These are phyloP conservation scores for Lantana camara DNA, from an alignment of 257 asterid genomes.

Conservation along the genomic window DNA sequence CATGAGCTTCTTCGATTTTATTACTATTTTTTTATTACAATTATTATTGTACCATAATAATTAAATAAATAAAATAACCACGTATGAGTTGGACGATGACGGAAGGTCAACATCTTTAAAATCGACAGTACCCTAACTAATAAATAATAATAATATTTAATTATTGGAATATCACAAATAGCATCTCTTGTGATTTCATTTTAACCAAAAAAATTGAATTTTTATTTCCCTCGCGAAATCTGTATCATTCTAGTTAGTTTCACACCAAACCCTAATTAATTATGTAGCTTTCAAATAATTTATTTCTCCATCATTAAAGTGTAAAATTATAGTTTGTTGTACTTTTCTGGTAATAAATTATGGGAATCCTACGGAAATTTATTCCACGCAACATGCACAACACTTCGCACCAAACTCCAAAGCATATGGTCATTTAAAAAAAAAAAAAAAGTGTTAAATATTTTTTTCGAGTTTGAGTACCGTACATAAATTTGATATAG, in stretches of 20 bases:
- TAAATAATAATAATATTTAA: not conserved
- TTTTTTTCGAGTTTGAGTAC: too few relatives aligned
- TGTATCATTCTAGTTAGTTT: not conserved
- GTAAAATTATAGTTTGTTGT: constrained; percentile 20
- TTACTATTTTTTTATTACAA: not conserved
- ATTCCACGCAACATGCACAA: constrained; percentile 34
- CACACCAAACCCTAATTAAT: not conserved
- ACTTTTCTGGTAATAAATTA: constrained; percentile 19
- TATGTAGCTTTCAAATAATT: not conserved
- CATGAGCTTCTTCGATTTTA: not conserved
- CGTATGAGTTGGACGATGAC: constrained; percentile 22
- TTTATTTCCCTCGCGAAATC: not conserved
- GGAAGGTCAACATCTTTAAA: constrained; percentile 24
- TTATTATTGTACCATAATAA: too few relatives aligned
- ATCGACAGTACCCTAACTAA: constrained; percentile 7
- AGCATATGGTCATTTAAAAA: too few relatives aligned
- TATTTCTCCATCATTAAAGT: not conserved
- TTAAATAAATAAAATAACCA: not conserved
- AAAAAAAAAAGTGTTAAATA: too few relatives aligned
- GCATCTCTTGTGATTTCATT: constrained; percentile 24
- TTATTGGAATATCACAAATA: constrained; percentile 11
- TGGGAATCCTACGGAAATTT: constrained; percentile 20
- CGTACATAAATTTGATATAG: too few relatives aligned
- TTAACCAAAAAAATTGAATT: not conserved
- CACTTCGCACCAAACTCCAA: constrained; percentile 21